Evolutionary conservation across 306 rosid species (phyloP).

Genomic region (Cucurbita maxima): DNA sequence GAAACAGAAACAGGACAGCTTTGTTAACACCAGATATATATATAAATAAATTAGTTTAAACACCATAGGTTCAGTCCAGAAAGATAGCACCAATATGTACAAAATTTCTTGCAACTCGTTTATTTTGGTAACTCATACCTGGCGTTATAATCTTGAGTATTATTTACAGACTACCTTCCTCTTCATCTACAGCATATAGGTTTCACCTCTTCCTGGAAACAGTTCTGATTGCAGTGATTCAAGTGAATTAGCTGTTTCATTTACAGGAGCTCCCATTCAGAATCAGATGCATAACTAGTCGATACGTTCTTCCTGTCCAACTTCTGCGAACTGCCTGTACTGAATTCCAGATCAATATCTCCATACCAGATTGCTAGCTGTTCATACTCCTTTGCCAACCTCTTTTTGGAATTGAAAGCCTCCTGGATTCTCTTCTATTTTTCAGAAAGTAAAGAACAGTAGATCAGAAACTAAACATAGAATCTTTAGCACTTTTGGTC

Average conservation of each 20-base stretch:
- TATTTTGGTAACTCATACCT: neutral
- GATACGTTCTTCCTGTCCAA: slow-evolving; percentile 9
- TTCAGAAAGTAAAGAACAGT: slow-evolving; percentile 3
- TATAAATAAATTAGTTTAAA: neutral
- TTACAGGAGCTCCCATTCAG: slow-evolving; percentile 76
- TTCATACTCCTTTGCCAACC: slow-evolving; percentile 66
- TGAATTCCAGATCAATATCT: slow-evolving; percentile 26
- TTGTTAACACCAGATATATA: neutral
- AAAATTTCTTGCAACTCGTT: neutral
- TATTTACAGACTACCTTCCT: neutral
- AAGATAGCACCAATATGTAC: neutral
- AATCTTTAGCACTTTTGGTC: neutral
- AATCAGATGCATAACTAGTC: slow-evolving; percentile 31
- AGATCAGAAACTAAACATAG: neutral
- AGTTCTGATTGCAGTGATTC: neutral
- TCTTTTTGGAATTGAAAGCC: slow-evolving; percentile 58
- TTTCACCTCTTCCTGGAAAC: neutral
- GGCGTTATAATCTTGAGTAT: neutral
- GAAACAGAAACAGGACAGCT: neutral
- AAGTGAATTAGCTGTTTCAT: slow-evolving; percentile 9
- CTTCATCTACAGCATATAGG: neutral
- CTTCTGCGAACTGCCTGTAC: slow-evolving; percentile 6
- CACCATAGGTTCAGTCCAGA: neutral
- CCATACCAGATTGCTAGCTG: slow-evolving; percentile 83
- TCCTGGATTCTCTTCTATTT: slow-evolving; percentile 57